phyloP scores from a whole-genome alignment of 257 asterid genomes.

The Przewalskia tangutica region DNA sequence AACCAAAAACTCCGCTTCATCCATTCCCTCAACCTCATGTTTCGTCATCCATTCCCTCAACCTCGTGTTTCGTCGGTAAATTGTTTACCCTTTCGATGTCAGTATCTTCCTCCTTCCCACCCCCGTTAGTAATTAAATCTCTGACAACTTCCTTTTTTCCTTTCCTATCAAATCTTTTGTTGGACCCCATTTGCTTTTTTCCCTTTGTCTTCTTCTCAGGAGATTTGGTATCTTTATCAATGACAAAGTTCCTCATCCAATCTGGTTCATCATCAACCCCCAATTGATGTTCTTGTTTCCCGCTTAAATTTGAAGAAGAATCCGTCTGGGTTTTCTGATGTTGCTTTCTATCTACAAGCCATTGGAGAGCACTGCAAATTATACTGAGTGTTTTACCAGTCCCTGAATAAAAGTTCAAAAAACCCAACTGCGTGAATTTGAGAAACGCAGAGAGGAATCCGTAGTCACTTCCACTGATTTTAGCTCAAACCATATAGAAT shows the following conservation, averaged over 20 bases:
- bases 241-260: constrained; percentile 68
- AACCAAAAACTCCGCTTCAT: constrained; percentile 63
- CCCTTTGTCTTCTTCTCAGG: constrained; percentile 18
- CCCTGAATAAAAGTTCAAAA: constrained; percentile 31
- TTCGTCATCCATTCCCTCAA: constrained; percentile 34
- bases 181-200: constrained; percentile 17
- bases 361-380: constrained; percentile 92
- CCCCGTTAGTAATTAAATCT: constrained; percentile 35
- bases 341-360: constrained; percentile 71
- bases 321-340: constrained; percentile 8
- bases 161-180: constrained; percentile 12
- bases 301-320: constrained; percentile 13
- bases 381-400: constrained; percentile 97
- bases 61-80: constrained; percentile 23
- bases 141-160: constrained; percentile 21
- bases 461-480: background rate
- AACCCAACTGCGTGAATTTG: background rate
- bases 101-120: constrained; percentile 16
- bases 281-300: constrained; percentile 22
- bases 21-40: constrained; percentile 36
- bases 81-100: constrained; percentile 15
- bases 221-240: constrained; percentile 30
- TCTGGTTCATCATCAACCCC: constrained; percentile 70
- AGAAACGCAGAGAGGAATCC: background rate
- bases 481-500: background rate